phyloP scores from a whole-genome alignment of 805 yeast species.

The Wickerhamiella allomyrinae region DNA sequence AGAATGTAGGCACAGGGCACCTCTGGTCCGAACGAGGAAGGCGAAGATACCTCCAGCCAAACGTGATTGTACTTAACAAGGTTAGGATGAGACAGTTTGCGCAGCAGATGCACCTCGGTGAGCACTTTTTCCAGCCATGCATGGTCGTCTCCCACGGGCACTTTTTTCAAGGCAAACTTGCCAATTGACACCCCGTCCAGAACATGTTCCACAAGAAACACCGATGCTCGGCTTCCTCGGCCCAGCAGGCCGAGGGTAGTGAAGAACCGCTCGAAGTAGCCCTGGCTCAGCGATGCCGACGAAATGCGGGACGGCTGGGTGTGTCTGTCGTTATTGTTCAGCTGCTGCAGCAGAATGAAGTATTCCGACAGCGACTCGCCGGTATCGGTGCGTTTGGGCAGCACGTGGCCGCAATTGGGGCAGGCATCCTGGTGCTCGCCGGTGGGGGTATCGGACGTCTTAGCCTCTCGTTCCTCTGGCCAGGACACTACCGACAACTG shows the following conservation, averaged over 20 bases:
- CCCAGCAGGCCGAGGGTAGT: conserved; percentile 48
- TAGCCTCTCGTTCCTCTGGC: not conserved
- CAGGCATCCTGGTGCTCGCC: not conserved
- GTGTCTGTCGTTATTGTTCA: not conserved
- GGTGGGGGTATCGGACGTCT: not conserved
- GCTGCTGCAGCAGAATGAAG: conserved; percentile 3
- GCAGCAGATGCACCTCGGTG: conserved; percentile 60
- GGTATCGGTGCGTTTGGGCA: not conserved
- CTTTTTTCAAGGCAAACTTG: conserved; percentile 68
- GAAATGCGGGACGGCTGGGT: conserved; percentile 12
- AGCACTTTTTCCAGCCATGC: conserved; percentile 56
- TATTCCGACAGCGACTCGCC: conserved; percentile 2
- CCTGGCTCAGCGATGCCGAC: conserved; percentile 50
- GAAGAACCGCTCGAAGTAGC: conserved; percentile 60
- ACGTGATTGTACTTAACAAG: conserved; percentile 80
- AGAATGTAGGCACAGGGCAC: conserved; percentile 67
- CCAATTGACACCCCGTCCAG: conserved; percentile 61
- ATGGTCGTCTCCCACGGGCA: conserved; percentile 66
- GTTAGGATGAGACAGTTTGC: conserved; percentile 38
- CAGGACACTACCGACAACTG: conserved; percentile 4
- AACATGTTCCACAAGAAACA: conserved; percentile 70
- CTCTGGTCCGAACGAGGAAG: conserved; percentile 39
- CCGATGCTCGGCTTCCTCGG: conserved; percentile 74
- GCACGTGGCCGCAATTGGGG: conserved; percentile 5
- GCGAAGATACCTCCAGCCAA: conserved; percentile 62